Base-by-base conservation (phyloP, 176 grass and related monocot genomes). In the Lolium rigidum region DNA sequence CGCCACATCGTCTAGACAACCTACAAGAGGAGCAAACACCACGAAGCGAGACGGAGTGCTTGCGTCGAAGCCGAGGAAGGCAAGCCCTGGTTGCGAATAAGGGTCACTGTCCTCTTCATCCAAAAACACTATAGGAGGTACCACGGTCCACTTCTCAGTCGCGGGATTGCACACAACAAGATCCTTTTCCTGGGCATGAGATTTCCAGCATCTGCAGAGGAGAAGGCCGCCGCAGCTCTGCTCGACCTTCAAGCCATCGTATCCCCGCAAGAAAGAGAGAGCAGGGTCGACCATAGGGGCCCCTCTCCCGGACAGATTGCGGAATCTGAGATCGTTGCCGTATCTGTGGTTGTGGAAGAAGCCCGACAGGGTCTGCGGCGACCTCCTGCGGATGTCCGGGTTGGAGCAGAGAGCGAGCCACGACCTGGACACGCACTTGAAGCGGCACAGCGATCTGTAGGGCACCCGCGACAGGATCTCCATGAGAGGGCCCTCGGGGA, bases 371-470 rank as follows among this genome's bases (percentile, higher is more conserved):
- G 17, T 59, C 18, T 59, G 31, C 31, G 31, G 31, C 31, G 31
- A 35, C 31, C 31, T 35, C 31, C 31, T 21, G 56, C 20, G 56
- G 18, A 70, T 16, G 3, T 1, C 37, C 8, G 37, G 67, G 67
- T 70, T 37, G 17, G 67, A 70, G 67, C 67, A 70, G 17, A 70
- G 67, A 17, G 17, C 67, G 67, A 18, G 67, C 67, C 67, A 70
- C 1, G 67, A 4, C 9, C 17, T 13, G 5, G 37, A 70, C 8
- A 70, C 67, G 37, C 37, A 70, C 67, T 20, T 70, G 67, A 55
- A 55, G 52, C 52, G 52, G 52, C 52, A 55, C 5, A 55, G 52
- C 52, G 52, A 55, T 6, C 1, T 55, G 52, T 55, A 55, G 52
- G 52, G 52, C 4, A 18, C 52, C 4, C 52, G 52, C 5, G 52